Percentiles rank a stretch among this genome's conserved stretches.
phyloP scores from a whole-genome alignment of 108 stramenopile species.

The Skeletonema costatum region DNA sequence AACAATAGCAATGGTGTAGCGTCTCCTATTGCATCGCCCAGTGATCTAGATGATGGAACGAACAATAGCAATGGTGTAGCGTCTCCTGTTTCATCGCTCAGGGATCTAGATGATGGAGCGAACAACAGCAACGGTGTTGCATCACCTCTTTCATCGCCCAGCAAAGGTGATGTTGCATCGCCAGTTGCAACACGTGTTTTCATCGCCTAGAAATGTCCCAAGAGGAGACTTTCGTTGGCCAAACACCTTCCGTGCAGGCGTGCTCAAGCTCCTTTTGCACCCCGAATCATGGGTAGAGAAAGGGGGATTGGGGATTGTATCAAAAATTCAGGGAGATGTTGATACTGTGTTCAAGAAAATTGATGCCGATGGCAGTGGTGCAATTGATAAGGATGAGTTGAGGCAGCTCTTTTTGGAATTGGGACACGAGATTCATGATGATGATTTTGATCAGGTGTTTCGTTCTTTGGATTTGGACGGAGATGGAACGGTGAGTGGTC shows the following conservation, averaged over 20 bases:
- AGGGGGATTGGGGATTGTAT: constrained; percentile 76
- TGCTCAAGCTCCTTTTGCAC: constrained; percentile 71
- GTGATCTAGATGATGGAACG: too few species aligned
- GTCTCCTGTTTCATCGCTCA: background rate
- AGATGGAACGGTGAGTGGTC: constrained; percentile 64
- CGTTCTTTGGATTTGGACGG: constrained; percentile 60
- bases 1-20: too few species aligned
- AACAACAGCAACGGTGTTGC: background rate
- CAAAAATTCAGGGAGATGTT: constrained; percentile 77
- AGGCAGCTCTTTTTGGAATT: constrained; percentile 60
- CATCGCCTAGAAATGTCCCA: too few species aligned
- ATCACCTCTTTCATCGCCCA: too few species aligned
- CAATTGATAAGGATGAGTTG: constrained; percentile 70
- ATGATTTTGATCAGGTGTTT: constrained; percentile 63
- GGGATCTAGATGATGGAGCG: too few species aligned
- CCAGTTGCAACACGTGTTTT: too few species aligned
- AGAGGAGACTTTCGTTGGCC: constrained; percentile 24
- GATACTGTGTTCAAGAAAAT: constrained; percentile 67
- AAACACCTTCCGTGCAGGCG: constrained; percentile 72
- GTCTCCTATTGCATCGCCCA: background rate
- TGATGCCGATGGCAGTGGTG: constrained; percentile 69
- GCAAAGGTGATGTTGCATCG: too few species aligned
- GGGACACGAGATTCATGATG: constrained; percentile 50
- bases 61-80: too few species aligned
- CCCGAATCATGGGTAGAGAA: constrained; percentile 65